Evolutionary conservation across 306 rosid species (phyloP), one percentile per base, ranked within the genome.

Genomic region (Dryas alaskensis): DNA sequence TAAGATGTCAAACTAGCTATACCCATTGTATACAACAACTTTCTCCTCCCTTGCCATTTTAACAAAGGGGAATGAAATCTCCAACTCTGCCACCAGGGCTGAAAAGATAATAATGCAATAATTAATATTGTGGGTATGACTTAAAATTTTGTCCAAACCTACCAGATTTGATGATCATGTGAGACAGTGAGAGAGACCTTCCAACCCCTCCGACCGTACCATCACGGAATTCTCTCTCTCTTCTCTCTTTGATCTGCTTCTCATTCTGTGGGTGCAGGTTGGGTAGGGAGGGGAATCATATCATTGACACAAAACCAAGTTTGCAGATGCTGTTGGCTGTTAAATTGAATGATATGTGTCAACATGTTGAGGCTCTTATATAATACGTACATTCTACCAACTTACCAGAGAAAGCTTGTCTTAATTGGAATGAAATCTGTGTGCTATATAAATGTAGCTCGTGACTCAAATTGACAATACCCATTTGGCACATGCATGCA

Each of bases 281-380:
- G 72, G 79, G 37, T 31, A 73, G 52, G 67, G 22, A 58, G 37
- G 55, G 51, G 47, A 60, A 43, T 17, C 74, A 31, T 31, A 31
- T 31, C 37, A 79, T 69, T 16, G 57, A 65, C 69, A 70, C 73
- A 76, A 80, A 64, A 3, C 76, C 80, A 75, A 13, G 57, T 79
- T 73, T 74, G 42, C 45, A 72, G 64, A 71, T 87, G 2, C 84
- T 74, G 83, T 73, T 80, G 83, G 88, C 78, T 73, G 10, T 70
- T 75, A 79, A 72, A 51, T 71, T 73, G 76, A 77, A 52, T 61
- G 49, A 65, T 77, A 64, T 77, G 73, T 72, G 37, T 31, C 37
- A 31, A 31, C 72, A 16, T 64, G 58, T 16, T 62, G 60, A 78
- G 73, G 70, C 22, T 70, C 60, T 44, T 43, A 60, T 60, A 31